Base-by-base conservation (phyloP, 768 basidiomycete genomes). In the Hericium alpestre region DNA sequence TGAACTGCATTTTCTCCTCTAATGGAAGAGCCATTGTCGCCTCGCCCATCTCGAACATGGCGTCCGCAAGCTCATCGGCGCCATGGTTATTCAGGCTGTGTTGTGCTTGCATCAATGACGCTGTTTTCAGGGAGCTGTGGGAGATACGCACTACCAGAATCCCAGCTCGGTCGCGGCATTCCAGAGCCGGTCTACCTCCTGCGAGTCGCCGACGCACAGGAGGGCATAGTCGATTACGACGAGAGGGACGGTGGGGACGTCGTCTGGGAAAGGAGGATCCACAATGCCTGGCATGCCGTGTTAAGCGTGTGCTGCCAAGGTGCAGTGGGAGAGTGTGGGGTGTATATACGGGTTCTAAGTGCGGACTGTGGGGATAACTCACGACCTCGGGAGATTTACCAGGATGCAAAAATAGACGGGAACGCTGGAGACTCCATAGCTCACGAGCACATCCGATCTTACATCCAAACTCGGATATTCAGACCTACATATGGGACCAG, bases 91-190 rank as follows among this genome's bases (percentile, higher is more conserved):
- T 74, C 23, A 77, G 65, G 53, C 74, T 76, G 55, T 25, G 11
- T 22, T 22, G 7, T 4, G 18, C 16, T n/a, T 32, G 2, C 20
- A 27, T 37, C 2, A 27, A 22, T n/a, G 11, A 20, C 5, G 16
- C 11, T n/a, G n/a, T 3, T 46, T 46, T 20, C 22, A 25, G 23
- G 38, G 18, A 11, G 13, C 18, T 13, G 8, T 27, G 12, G 18
- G 16, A 41, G 18, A 38, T 13, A 75, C 77, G 64, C 63, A 78
- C 75, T 79, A 80, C 74, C 79, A 80, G 66, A 80, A 80, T 1
- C 79, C 79, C 16, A 80, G 67, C 25, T 69, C 67, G 0, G 75
- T 77, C 16, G 76, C 75, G 0, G 78, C 78, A 23, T 74, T 64
- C 74, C 75, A 79, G 23, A 80, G 71, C 54, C 63, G 70, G 9